Percentiles rank a stretch among this genome's conserved stretches.
Conservation (phyloP, 805 yeast species). For the Pichia rugopelliculosa region DNA sequence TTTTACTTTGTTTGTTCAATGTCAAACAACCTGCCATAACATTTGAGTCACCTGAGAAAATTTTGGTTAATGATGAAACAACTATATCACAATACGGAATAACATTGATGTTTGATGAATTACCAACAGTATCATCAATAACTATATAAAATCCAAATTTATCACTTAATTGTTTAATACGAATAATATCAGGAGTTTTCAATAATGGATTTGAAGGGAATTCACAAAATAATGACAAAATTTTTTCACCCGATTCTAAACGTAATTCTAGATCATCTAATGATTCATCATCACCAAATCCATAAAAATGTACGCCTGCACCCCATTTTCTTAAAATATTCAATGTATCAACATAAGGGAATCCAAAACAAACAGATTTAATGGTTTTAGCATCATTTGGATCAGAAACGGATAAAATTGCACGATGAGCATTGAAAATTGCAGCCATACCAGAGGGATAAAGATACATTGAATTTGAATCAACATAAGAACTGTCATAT, state of each 20-base stretch:
- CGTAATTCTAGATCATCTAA: constrained; percentile 56
- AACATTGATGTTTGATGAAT: constrained; percentile 75
- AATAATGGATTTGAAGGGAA: constrained; percentile 93
- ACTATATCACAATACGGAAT: constrained; percentile 80
- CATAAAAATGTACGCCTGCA: constrained; percentile 80
- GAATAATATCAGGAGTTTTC: constrained; percentile 69
- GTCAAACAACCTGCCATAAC: constrained; percentile 92
- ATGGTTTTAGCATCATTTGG: constrained; percentile 11
- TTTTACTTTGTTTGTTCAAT: constrained; percentile 57
- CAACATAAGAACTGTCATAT: constrained; percentile 23
- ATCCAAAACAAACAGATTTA: constrained; percentile 89
- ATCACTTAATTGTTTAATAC: constrained; percentile 58
- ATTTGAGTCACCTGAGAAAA: constrained; percentile 89
- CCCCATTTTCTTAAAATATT: constrained; percentile 86
- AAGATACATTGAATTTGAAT: constrained; percentile 65
- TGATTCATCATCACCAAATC: constrained; percentile 70
- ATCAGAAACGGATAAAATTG: constrained; percentile 13
- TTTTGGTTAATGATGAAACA: constrained; percentile 82
- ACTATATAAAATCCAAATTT: constrained; percentile 70
- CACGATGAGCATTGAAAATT: constrained; percentile 72
- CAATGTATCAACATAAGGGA: constrained; percentile 90
- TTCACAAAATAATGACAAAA: constrained; percentile 81
- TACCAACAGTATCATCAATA: constrained; percentile 93
- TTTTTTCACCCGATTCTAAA: constrained; percentile 55
- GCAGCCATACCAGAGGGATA: constrained; percentile 93